Percentiles rank a stretch among this genome's conserved stretches.
Evolutionary conservation across 805 yeast species (phyloP).

Genomic region (Hanseniaspora valbyensis): DNA sequence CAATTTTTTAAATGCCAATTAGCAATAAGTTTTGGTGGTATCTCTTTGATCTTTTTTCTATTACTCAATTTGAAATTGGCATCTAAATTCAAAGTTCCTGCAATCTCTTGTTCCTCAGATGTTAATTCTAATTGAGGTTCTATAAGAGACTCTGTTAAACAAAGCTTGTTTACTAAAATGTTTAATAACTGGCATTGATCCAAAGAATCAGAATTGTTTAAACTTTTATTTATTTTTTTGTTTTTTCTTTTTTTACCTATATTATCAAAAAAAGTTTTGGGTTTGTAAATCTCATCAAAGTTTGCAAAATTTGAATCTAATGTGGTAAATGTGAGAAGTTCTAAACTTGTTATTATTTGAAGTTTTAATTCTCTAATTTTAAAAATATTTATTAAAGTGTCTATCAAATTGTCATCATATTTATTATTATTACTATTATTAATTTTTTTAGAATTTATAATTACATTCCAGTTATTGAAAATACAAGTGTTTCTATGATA

Average conservation of each 20-base stretch:
- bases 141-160: conserved; percentile 41
- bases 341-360: conserved; percentile 41
- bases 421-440: not conserved
- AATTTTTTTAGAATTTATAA: not conserved
- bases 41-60: conserved; percentile 2
- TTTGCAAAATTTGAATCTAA: conserved; percentile 30
- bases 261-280: conserved; percentile 22
- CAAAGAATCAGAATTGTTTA: conserved; percentile 6
- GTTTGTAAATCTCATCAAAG: conserved; percentile 25
- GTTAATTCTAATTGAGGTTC: not conserved
- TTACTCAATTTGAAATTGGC: conserved; percentile 16
- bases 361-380: conserved; percentile 48
- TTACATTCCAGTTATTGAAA: not conserved
- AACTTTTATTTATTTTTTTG: conserved; percentile 20
- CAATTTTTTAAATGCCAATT: conserved; percentile 20
- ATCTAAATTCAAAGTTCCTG: conserved; percentile 25
- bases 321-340: conserved; percentile 31
- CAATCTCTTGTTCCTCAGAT: not conserved
- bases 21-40: conserved; percentile 3
- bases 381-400: conserved; percentile 25
- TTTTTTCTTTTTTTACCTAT: conserved; percentile 21
- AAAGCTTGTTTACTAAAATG: conserved; percentile 41
- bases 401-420: not conserved
- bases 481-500: conserved; percentile 17
- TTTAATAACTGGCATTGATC: conserved; percentile 31